Evolutionary conservation across 179 eudicot species (phyloP).

Genomic region (Silene vulgaris): DNA sequence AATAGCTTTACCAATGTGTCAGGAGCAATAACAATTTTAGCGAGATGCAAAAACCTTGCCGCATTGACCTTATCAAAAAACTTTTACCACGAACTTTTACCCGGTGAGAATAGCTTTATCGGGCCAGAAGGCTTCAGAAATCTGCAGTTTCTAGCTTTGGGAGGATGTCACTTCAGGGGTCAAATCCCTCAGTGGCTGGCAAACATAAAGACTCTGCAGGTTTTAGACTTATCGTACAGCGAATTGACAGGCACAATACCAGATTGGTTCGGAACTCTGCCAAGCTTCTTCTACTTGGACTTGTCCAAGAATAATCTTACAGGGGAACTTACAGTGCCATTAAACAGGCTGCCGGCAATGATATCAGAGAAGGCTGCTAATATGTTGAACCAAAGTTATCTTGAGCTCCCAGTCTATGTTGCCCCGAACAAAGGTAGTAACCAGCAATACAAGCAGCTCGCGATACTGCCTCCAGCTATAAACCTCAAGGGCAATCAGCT

Average conservation of each 20-base stretch:
- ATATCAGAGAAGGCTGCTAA: constrained; percentile 33
- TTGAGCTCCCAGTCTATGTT: constrained; percentile 69
- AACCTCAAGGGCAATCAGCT: constrained; percentile 50
- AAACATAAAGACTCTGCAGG: constrained; percentile 44
- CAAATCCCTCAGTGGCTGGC: constrained; percentile 57
- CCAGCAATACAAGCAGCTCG: constrained; percentile 62
- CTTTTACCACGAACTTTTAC: constrained; percentile 52
- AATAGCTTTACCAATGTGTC: constrained; percentile 60
- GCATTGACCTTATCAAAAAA: constrained; percentile 54
- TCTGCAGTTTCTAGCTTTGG: constrained; percentile 57
- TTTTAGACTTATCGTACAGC: constrained; percentile 60
- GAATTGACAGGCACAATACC: constrained; percentile 53
- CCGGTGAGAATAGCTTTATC: constrained; percentile 30
- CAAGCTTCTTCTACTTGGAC: constrained; percentile 69
- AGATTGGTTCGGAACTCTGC: constrained; percentile 48
- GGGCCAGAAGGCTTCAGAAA: constrained; percentile 36
- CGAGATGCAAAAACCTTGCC: constrained; percentile 48
- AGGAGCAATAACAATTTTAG: constrained; percentile 41
- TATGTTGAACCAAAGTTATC: constrained; percentile 36
- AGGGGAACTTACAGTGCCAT: constrained; percentile 50
- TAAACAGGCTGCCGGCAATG: constrained; percentile 44
- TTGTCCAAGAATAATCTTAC: constrained; percentile 50
- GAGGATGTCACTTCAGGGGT: constrained; percentile 65
- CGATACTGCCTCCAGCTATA: constrained; percentile 64
- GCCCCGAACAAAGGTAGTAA: constrained; percentile 45